Base-by-base conservation (phyloP, 208 protist species). In the Naegleria lovaniensis region DNA sequence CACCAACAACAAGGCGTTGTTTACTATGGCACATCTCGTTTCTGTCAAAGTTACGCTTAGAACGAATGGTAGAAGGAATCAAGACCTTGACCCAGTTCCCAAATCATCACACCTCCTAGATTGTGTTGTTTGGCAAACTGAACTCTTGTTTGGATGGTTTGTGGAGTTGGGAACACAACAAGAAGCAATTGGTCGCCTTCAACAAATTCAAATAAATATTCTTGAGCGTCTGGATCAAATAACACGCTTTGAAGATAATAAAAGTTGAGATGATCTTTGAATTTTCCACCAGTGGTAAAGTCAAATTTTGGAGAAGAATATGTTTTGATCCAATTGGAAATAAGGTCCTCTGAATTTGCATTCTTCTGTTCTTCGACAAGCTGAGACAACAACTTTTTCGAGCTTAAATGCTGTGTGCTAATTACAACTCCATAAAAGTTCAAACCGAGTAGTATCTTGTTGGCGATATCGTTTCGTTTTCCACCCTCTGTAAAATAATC, bases 361-460 rank as follows among this genome's bases (percentile, higher is more conserved):
- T 75, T 16, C 4, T 4, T n/a, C 25, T 75, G 58, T 36, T 79
- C 29, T 13, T 79, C n/a, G 5, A 79, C 25, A 36, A 79, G n/a
- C 5, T 79, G 6, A 36, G 16, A 36, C n/a, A 79, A 79, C 22
- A 67, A 29, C 7, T 48, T 48, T 1, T 48, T 48, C 25, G 16
- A 36, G 9, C 0, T 36, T 11, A n/a, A 36, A 36, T 79, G 19
- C 7, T 79, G 2, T 13, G n/a, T 36, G 19, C 5, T 6, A 36
- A 79, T 36, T 79, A 4, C 25, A 48, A 38, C 13, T 13, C 83
- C 83, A 85, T 85, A 85, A 85, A 85, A 85, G 36, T 85, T 85
- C 16, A 85, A 29, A 3, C 83, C 83, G 48, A 85, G 9, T 0
- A 85, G 7, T 43, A 85, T 33, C n/a, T 85, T 85, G 11, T 39